A percentile compares a stretch with the other conserved stretches of the same genome.
These are phyloP conservation scores for Sclerotinia nivalis DNA, from an alignment of 2,329 filamentous ascomycete genomes.

Conservation along the genomic window DNA sequence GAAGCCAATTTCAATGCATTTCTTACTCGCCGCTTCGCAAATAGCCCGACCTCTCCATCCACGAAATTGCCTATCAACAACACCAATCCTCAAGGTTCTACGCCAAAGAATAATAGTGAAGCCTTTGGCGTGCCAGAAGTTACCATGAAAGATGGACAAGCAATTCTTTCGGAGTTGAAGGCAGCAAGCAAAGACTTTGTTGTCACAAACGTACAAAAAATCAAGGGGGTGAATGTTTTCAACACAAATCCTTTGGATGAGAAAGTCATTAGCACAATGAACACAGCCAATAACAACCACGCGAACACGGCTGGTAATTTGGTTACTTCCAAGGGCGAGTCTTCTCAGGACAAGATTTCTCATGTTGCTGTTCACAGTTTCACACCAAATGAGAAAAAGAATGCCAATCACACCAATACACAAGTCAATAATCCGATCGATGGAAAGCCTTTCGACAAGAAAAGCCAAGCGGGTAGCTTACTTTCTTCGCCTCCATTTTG, in stretches of 20 bases:
- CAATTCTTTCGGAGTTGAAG: slow-evolving; percentile 2
- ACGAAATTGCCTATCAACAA: neutral
- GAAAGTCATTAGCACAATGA: neutral
- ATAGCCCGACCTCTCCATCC: no score
- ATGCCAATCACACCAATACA: neutral
- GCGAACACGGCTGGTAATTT: neutral
- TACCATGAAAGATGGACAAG: neutral
- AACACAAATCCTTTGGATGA: neutral
- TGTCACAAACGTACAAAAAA: neutral
- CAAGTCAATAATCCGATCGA: neutral
- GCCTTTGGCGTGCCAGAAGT: neutral
- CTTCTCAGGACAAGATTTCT: neutral
- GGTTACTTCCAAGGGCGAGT: neutral
- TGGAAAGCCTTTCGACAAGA: neutral
- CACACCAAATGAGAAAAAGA: neutral
- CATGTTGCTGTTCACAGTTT: slow-evolving; percentile 12
- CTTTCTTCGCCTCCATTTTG: slow-evolving; percentile 15
- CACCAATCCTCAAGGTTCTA: neutral
- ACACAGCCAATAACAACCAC: neutral
- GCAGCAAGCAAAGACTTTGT: neutral
- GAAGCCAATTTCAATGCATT: neutral
- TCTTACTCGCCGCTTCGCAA: neutral
- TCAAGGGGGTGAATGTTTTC: neutral
- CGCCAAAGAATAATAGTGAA: neutral
- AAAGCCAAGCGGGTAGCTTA: slow-evolving; percentile 6